Percentiles rank a stretch among this genome's conserved stretches.
These are phyloP conservation scores for Periconia digitata DNA, from an alignment of 2,329 filamentous ascomycete genomes.

Conservation along the genomic window DNA sequence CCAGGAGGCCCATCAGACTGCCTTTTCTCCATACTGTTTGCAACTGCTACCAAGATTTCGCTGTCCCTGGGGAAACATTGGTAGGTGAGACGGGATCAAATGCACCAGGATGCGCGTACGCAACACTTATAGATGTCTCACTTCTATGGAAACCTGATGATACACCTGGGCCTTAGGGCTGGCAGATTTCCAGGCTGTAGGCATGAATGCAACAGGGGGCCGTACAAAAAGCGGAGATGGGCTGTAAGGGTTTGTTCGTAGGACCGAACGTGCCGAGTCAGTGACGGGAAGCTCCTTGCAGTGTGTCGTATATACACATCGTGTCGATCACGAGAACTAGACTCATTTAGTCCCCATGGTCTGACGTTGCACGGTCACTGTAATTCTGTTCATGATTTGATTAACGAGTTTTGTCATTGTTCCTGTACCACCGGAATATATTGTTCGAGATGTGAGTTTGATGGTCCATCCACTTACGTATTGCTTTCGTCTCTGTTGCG, in stretches of 20 bases:
- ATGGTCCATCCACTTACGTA: too few relatives aligned
- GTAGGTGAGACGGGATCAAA: not conserved
- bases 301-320: too few relatives aligned
- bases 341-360: not conserved
- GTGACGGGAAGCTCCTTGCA: too few relatives aligned
- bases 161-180: not conserved
- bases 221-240: not conserved
- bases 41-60: slow-evolving; percentile 4
- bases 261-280: not conserved
- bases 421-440: too few relatives aligned
- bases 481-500: too few relatives aligned
- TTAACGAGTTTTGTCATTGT: too few relatives aligned
- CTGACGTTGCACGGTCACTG: not conserved
- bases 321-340: not conserved
- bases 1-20: slow-evolving; percentile 5
- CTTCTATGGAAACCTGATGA: not conserved
- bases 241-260: not conserved
- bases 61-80: slow-evolving; percentile 1
- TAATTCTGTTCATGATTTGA: not conserved
- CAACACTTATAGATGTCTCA: not conserved
- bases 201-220: not conserved
- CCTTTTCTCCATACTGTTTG: slow-evolving; percentile 13
- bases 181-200: not conserved
- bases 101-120: not conserved
- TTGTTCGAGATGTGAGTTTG: too few relatives aligned